Evolutionary conservation across 176 grass and related monocot species (phyloP).

Genomic region (Oropetium thomaeum): DNA sequence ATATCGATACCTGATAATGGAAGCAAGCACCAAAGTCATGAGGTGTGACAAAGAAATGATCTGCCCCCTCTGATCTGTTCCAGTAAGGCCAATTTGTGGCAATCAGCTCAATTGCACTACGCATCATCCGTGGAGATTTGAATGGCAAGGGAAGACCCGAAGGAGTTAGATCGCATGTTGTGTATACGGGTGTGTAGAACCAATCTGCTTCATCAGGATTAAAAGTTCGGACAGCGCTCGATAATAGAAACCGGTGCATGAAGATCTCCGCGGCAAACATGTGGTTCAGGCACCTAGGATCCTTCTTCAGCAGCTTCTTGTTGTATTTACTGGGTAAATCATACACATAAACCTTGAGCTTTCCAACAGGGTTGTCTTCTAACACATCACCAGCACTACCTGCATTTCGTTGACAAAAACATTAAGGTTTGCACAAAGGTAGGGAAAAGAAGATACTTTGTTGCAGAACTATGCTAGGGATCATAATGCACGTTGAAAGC

Average conservation of each 20-base stretch:
- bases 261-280: constrained; percentile 95
- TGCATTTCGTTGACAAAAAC: constrained; percentile 38
- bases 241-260: constrained; percentile 82
- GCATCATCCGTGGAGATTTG: constrained; percentile 85
- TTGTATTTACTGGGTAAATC: constrained; percentile 88
- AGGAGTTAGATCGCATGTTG: constrained; percentile 79
- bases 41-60: constrained; percentile 92
- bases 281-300: constrained; percentile 81
- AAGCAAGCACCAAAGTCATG: constrained; percentile 97
- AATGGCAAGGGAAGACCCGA: constrained; percentile 75
- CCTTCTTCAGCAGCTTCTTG: constrained; percentile 73
- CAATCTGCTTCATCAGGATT: constrained; percentile 82
- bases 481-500: constrained; percentile 18
- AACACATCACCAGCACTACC: constrained; percentile 82
- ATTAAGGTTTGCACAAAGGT: constrained; percentile 27
- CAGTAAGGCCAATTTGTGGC: constrained; percentile 78
- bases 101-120: constrained; percentile 76
- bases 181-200: constrained; percentile 87
- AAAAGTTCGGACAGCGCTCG: constrained; percentile 70
- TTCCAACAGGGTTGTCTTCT: constrained; percentile 85
- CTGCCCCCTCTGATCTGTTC: constrained; percentile 87
- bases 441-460: constrained; percentile 34
- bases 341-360: constrained; percentile 85
- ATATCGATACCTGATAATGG: constrained; percentile 77
- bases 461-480: not conserved